phyloP scores from a whole-genome alignment of 2,329 filamentous ascomycete genomes.

The Plenodomus tracheiphilus region DNA sequence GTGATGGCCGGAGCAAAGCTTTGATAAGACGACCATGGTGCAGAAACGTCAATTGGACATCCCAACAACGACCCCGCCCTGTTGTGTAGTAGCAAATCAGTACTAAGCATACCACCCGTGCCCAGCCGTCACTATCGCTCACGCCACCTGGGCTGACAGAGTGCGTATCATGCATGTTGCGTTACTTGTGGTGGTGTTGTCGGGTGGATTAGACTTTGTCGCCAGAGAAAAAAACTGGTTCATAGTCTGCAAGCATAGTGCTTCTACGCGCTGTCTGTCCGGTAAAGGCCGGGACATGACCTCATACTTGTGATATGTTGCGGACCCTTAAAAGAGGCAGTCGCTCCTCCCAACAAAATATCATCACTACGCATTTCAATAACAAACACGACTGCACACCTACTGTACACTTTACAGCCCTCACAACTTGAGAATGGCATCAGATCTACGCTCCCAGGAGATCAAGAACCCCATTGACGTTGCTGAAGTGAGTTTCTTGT shows the following conservation, averaged over 20 bases:
- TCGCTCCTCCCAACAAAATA: conserved; percentile 15
- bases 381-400: conserved; percentile 4
- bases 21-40: background rate
- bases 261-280: background rate
- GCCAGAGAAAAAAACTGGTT: background rate
- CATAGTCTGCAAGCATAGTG: background rate
- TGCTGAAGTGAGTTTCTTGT: conserved; percentile 52
- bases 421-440: conserved; percentile 31
- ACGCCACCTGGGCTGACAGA: conserved; percentile 27
- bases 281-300: conserved; percentile 10
- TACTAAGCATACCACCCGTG: background rate
- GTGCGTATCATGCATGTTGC: conserved; percentile 14
- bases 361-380: conserved; percentile 1
- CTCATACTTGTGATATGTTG: conserved; percentile 6
- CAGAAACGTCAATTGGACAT: background rate
- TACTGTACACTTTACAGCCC: conserved; percentile 2
- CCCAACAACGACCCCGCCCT: background rate
- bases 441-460: conserved; percentile 47
- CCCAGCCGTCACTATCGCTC: conserved; percentile 7
- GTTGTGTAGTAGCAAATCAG: background rate
- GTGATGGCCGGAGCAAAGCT: background rate
- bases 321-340: conserved; percentile 11
- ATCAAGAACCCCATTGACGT: conserved; percentile 58
- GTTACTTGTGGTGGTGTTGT: conserved; percentile 13
- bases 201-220: background rate